Percentiles rank a stretch among this genome's conserved stretches.
Conservation (phyloP, 148 eudicot species). For the Rhododendron ferrugineum region DNA sequence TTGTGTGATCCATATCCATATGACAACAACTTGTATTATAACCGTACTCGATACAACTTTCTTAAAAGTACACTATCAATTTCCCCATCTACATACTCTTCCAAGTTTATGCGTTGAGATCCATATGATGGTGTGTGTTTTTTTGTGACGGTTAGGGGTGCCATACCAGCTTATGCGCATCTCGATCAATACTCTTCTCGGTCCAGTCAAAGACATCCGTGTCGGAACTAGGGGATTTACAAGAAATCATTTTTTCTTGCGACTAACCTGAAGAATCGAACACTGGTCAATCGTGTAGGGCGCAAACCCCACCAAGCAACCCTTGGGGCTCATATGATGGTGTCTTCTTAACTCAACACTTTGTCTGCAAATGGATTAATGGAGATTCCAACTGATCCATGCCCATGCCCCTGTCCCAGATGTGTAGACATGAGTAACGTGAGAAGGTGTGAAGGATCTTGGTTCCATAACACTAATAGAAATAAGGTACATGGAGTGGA, state of each 20-base stretch:
- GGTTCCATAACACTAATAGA: slow-evolving; percentile 2
- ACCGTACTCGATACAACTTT: background rate
- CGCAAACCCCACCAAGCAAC: background rate
- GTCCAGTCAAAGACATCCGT: too few species aligned
- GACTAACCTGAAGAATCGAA: too few species aligned
- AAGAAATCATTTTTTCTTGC: background rate
- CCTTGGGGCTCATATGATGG: background rate
- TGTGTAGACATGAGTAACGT: slow-evolving; percentile 9
- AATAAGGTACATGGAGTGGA: background rate
- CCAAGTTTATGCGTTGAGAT: background rate
- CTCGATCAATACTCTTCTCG: too few species aligned
- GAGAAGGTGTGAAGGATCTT: slow-evolving; percentile 8
- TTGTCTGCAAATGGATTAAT: background rate
- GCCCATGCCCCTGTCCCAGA: slow-evolving; percentile 16
- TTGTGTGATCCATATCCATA: background rate
- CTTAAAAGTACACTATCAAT: background rate
- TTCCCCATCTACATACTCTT: background rate
- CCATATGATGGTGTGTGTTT: too few species aligned
- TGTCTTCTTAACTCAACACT: background rate
- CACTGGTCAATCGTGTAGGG: too few species aligned
- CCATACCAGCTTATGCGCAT: too few species aligned
- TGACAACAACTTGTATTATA: background rate
- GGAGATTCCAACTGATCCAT: slow-evolving; percentile 9
- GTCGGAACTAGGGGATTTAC: too few species aligned
- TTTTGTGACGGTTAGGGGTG: background rate